phyloP scores from a whole-genome alignment of 352 stramenopile genomes.

The Globisporangium acanthophoron region DNA sequence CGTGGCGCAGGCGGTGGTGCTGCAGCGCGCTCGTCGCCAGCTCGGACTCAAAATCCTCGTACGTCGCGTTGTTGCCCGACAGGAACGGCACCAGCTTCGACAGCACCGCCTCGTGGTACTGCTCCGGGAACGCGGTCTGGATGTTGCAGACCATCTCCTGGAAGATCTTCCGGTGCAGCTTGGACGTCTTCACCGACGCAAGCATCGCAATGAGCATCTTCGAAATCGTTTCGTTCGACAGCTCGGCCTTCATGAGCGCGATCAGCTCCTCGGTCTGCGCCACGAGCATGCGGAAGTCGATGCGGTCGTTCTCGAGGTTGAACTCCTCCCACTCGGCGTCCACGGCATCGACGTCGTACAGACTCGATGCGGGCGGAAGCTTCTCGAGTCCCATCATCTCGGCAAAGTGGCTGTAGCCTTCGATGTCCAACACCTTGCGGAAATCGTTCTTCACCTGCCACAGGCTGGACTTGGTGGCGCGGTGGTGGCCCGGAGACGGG shows the following conservation, averaged over 20 bases:
- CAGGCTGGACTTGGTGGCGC: constrained; percentile 63
- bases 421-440: constrained; percentile 69
- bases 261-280: constrained; percentile 62
- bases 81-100: constrained; percentile 71
- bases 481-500: constrained; percentile 35
- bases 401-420: constrained; percentile 61
- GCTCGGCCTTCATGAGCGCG: constrained; percentile 49
- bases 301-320: constrained; percentile 82
- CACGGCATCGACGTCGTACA: constrained; percentile 27
- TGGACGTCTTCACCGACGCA: constrained; percentile 79
- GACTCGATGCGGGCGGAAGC: constrained; percentile 6
- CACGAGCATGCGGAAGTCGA: constrained; percentile 79
- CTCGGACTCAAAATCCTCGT: constrained; percentile 68
- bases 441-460: constrained; percentile 84
- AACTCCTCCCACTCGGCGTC: constrained; percentile 85
- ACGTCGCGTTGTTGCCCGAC: constrained; percentile 70
- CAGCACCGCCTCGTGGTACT: constrained; percentile 56
- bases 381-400: constrained; percentile 75
- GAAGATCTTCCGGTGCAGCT: constrained; percentile 85
- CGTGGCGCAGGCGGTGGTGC: constrained; percentile 77
- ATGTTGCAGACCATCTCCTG: constrained; percentile 87
- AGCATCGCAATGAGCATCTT: constrained; percentile 85
- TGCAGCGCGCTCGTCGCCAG: constrained; percentile 52
- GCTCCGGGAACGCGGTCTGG: constrained; percentile 65
- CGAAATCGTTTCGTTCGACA: constrained; percentile 71